Conservation (phyloP, 192 early-diverging fungal species). For the Coemansia sp. region DNA sequence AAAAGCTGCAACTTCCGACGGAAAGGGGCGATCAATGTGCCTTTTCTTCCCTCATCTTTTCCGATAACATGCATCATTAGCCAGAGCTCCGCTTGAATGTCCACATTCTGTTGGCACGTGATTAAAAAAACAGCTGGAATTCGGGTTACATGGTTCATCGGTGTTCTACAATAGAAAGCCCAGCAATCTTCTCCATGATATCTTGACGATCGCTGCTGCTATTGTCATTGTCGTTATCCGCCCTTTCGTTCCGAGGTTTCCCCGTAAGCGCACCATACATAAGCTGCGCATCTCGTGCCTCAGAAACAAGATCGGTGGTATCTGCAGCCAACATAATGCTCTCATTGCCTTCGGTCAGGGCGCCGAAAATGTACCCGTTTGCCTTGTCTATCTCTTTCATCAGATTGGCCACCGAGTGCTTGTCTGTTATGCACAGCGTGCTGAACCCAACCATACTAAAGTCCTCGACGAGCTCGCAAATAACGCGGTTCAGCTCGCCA, state of each 20-base stretch:
- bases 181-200: background rate
- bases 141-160: background rate
- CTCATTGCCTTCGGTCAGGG: constrained; percentile 73
- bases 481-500: constrained; percentile 71
- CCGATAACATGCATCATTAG: too few relatives aligned
- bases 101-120: too few relatives aligned
- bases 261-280: constrained; percentile 26
- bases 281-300: constrained; percentile 44
- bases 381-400: constrained; percentile 85
- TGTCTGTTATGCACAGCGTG: constrained; percentile 82
- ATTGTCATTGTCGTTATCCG: constrained; percentile 7
- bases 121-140: too few relatives aligned
- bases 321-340: constrained; percentile 62
- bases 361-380: constrained; percentile 88
- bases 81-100: too few relatives aligned
- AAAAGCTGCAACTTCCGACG: too few relatives aligned
- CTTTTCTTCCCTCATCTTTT: too few relatives aligned
- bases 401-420: constrained; percentile 75
- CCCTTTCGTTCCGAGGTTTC: background rate
- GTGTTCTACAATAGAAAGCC: constrained; percentile 4
- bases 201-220: background rate
- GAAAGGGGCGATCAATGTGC: too few relatives aligned
- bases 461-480: constrained; percentile 91
- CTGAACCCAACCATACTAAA: constrained; percentile 90
- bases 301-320: constrained; percentile 36